These are phyloP conservation scores for Kodamaea derodonti DNA, from an alignment of 1,139 yeast genomes.

Conservation along the genomic window DNA sequence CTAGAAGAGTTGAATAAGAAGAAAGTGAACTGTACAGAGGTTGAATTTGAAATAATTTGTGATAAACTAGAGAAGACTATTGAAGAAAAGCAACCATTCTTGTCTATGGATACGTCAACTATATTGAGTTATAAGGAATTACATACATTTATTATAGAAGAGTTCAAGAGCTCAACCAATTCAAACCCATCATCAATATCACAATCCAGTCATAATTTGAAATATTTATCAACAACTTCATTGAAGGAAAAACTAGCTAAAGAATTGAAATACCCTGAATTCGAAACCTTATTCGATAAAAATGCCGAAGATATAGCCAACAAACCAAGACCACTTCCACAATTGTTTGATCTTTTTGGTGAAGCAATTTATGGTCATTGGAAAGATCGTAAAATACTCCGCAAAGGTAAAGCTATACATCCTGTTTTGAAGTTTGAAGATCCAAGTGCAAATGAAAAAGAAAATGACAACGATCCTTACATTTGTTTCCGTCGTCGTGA, in stretches of 20 bases:
- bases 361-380: conserved; percentile 73
- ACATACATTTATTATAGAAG: conserved; percentile 43
- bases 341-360: conserved; percentile 64
- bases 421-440: conserved; percentile 84
- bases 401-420: conserved; percentile 67
- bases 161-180: conserved; percentile 21
- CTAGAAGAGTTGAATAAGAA: conserved; percentile 39
- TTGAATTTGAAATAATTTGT: conserved; percentile 80
- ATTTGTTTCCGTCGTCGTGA: conserved; percentile 95
- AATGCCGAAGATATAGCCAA: conserved; percentile 17
- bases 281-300: conserved; percentile 52
- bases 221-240: conserved; percentile 34
- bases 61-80: conserved; percentile 72
- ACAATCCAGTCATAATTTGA: conserved; percentile 26
- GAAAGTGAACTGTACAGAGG: conserved; percentile 53
- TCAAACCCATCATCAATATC: conserved; percentile 29
- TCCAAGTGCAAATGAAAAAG: conserved; percentile 71
- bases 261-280: conserved; percentile 37
- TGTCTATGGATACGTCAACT: conserved; percentile 79
- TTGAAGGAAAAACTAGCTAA: conserved; percentile 39
- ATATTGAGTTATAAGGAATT: conserved; percentile 71
- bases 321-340: conserved; percentile 42
- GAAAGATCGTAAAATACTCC: conserved; percentile 66
- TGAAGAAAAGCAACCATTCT: conserved; percentile 80
- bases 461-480: conserved; percentile 89